These are phyloP conservation scores for Neurospora sp. DNA, from an alignment of 495 filamentous ascomycete genomes.

Conservation along the genomic window DNA sequence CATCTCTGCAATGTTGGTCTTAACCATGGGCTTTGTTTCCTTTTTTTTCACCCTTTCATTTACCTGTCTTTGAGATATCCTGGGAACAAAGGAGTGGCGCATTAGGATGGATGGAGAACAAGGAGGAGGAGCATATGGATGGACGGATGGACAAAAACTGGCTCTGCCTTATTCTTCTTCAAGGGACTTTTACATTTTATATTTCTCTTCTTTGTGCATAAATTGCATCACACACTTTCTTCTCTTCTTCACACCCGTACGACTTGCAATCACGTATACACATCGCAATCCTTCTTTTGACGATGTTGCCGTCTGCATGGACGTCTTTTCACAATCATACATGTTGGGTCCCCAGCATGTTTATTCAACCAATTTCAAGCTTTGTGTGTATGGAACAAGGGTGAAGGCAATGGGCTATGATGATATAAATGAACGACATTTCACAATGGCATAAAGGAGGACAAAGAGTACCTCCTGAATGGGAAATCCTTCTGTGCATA, in stretches of 20 bases:
- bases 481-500: neutral
- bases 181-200: neutral
- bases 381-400: neutral
- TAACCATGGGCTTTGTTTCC: neutral
- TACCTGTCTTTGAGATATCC: neutral
- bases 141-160: neutral
- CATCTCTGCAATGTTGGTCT: neutral
- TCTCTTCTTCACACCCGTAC: neutral
- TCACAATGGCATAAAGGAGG: neutral
- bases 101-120: neutral
- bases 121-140: neutral
- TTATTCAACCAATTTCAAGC: neutral
- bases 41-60: slow-evolving; percentile 5
- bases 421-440: neutral
- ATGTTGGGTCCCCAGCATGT: neutral
- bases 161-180: neutral
- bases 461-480: neutral
- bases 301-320: neutral
- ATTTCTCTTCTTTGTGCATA: neutral
- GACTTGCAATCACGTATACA: neutral
- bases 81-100: neutral
- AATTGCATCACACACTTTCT: neutral
- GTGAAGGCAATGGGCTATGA: neutral
- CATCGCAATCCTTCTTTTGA: neutral
- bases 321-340: neutral